Conservation (phyloP, 1,284 basidiomycete genomes). For the Veloboletus limbatus region DNA sequence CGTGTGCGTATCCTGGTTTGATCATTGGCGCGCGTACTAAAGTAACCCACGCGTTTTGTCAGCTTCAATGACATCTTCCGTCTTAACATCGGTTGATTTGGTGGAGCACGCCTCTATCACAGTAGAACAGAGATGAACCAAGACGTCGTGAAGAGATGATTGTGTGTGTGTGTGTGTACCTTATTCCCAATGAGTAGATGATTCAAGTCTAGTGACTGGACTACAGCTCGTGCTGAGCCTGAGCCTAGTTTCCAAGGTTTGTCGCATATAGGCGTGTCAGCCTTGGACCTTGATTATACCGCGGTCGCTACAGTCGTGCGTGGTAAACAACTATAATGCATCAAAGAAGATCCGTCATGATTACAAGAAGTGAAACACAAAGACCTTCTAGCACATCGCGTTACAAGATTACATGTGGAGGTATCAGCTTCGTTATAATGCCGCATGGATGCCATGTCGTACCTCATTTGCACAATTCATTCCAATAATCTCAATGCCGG, state of each 20-base stretch:
- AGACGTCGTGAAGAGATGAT: conserved; percentile 3
- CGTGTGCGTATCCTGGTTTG: conserved; percentile 56
- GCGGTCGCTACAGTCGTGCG: background rate
- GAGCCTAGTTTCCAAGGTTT: background rate
- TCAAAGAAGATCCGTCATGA: background rate
- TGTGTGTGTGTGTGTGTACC: conserved; percentile 17
- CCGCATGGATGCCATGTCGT: background rate
- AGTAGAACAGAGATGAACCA: conserved; percentile 3
- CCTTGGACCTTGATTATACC: background rate
- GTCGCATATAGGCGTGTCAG: background rate
- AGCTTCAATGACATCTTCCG: conserved; percentile 90
- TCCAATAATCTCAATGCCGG: conserved; percentile 15
- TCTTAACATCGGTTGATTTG: conserved; percentile 59
- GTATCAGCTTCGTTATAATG: no score
- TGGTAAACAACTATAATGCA: background rate
- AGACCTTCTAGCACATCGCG: background rate
- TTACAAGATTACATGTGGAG: background rate
- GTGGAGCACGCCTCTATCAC: background rate
- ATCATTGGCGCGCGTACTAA: background rate
- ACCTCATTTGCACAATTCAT: conserved; percentile 16
- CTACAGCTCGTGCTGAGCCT: background rate
- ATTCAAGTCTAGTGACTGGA: conserved; percentile 5
- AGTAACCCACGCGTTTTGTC: conserved; percentile 5
- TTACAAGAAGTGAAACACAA: conserved; percentile 5
- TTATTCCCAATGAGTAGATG: conserved; percentile 14